Percentiles rank a stretch among this genome's conserved stretches.
Evolutionary conservation across 2,329 filamentous ascomycete species (phyloP).

Genomic region (Lithohypha guttulata): DNA sequence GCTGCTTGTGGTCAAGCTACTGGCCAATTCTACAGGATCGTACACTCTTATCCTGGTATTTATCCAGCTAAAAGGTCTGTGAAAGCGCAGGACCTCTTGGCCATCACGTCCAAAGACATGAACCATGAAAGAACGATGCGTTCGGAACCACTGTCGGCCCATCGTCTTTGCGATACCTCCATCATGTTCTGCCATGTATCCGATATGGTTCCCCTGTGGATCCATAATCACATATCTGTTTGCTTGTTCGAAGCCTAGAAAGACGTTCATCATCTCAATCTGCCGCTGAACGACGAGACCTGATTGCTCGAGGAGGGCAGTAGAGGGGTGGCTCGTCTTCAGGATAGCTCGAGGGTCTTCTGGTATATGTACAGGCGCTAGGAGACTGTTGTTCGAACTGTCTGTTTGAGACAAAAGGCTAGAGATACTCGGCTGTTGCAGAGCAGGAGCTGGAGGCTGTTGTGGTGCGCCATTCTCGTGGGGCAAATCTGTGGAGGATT

Average conservation of each 20-base stretch:
- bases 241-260: constrained; percentile 56
- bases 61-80: constrained; percentile 54
- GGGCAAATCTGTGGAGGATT: neutral
- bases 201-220: constrained; percentile 51
- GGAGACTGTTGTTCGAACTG: constrained; percentile 40
- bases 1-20: constrained; percentile 14
- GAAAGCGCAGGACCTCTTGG: constrained; percentile 50
- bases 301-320: constrained; percentile 48
- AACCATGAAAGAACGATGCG: constrained; percentile 53
- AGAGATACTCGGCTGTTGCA: constrained; percentile 31
- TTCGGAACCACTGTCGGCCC: constrained; percentile 49
- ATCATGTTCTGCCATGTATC: constrained; percentile 54
- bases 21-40: constrained; percentile 38
- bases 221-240: constrained; percentile 57
- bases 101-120: constrained; percentile 54
- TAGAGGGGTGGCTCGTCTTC: constrained; percentile 47
- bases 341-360: constrained; percentile 51
- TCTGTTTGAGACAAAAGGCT: constrained; percentile 31
- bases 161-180: constrained; percentile 47
- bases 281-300: constrained; percentile 53
- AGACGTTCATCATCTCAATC: constrained; percentile 55
- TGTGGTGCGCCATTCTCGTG: neutral
- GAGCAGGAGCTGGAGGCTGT: neutral
- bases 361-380: constrained; percentile 51
- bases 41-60: constrained; percentile 49